These are phyloP conservation scores for Chaetoscypha palmicola DNA, from an alignment of 2,329 filamentous ascomycete species.

Conservation along the genomic window DNA sequence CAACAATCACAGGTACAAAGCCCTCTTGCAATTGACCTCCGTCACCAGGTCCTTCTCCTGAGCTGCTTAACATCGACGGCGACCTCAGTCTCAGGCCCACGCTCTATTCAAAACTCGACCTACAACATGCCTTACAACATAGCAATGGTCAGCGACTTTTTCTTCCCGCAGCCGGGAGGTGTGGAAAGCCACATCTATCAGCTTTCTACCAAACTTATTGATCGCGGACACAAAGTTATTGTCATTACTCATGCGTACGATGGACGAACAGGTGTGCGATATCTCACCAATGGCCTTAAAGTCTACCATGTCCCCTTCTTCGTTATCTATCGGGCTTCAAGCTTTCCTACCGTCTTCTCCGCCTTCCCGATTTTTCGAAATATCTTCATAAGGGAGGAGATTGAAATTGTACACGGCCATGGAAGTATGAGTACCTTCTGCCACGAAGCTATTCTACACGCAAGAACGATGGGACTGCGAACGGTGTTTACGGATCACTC, in stretches of 20 bases:
- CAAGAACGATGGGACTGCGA: conserved; percentile 87
- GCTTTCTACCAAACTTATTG: conserved; percentile 89
- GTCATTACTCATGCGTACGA: conserved; percentile 95
- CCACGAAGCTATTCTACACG: conserved; percentile 91
- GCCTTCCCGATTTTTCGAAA: conserved; percentile 98
- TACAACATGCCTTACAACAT: conserved; percentile 49
- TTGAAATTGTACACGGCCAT: conserved; percentile 98
- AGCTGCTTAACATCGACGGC: neutral
- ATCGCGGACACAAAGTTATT: conserved; percentile 95
- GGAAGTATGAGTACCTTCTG: conserved; percentile 87
- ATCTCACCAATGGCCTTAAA: conserved; percentile 94
- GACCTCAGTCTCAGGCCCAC: neutral
- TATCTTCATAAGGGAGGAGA: conserved; percentile 87
- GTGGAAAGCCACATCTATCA: conserved; percentile 99
- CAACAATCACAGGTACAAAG: too few species aligned
- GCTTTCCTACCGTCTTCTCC: conserved; percentile 95
- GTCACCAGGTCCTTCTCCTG: neutral
- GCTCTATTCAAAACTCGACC: neutral
- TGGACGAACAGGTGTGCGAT: conserved; percentile 84
- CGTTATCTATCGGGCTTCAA: conserved; percentile 88
- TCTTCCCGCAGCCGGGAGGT: conserved; percentile 95
- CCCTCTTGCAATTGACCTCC: too few species aligned
- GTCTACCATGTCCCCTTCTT: conserved; percentile 97
- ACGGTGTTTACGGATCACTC: conserved; percentile 98
- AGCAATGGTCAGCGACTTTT: conserved; percentile 97